Percentiles rank a stretch among this genome's conserved stretches.
phyloP scores from a whole-genome alignment of 2,329 filamentous ascomycete species.

The Ceratocystis smalleyi region DNA sequence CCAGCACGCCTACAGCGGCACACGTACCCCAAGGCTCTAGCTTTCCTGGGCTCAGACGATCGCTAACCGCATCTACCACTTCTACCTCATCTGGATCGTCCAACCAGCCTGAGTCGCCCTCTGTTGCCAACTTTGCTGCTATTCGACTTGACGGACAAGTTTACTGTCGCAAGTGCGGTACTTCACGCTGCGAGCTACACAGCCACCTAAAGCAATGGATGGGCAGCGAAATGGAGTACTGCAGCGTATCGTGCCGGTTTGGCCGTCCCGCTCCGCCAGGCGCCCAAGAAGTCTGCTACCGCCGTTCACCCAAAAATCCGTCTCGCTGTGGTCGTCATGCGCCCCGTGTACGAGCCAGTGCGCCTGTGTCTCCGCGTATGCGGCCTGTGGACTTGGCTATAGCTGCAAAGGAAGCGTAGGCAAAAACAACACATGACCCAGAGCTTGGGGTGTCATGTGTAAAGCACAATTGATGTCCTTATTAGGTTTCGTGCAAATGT shows the following conservation, averaged over 20 bases:
- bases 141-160: slow-evolving; percentile 42
- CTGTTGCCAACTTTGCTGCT: slow-evolving; percentile 27
- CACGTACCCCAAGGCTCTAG: slow-evolving; percentile 10
- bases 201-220: slow-evolving; percentile 47
- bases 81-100: slow-evolving; percentile 11
- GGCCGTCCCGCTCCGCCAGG: slow-evolving; percentile 33
- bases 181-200: slow-evolving; percentile 46
- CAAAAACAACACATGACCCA: neutral
- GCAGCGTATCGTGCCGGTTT: slow-evolving; percentile 42
- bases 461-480: neutral
- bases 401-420: neutral
- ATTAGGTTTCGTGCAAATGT: neutral
- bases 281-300: slow-evolving; percentile 39
- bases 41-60: neutral
- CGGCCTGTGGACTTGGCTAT: neutral
- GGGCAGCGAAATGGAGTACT: slow-evolving; percentile 42
- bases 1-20: slow-evolving; percentile 7
- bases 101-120: slow-evolving; percentile 10
- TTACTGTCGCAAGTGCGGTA: slow-evolving; percentile 47
- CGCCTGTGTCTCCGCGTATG: slow-evolving; percentile 12
- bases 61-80: slow-evolving; percentile 5
- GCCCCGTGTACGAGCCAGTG: slow-evolving; percentile 13
- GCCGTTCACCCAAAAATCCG: slow-evolving; percentile 44
- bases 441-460: neutral
- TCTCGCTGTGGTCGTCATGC: slow-evolving; percentile 41